These are phyloP conservation scores for Kitagawia praeruptora DNA, from an alignment of 129 eudicot genomes.

Conservation along the genomic window DNA sequence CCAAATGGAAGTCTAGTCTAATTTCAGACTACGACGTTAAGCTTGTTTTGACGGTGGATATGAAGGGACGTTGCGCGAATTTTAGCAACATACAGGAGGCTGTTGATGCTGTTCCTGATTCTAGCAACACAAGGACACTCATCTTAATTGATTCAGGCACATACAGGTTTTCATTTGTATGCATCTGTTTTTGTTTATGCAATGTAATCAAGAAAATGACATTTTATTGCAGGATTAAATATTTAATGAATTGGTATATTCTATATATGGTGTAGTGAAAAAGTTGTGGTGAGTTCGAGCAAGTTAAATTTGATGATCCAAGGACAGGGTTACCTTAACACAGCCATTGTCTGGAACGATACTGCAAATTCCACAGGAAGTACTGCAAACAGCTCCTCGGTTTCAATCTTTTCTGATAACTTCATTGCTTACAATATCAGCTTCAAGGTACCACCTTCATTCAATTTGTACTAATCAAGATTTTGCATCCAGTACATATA, in stretches of 20 bases:
- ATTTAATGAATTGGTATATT: neutral
- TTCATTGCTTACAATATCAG: conserved; percentile 82
- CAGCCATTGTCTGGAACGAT: conserved; percentile 75
- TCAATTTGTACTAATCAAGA: neutral
- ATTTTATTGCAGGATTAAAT: neutral
- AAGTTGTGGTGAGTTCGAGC: conserved; percentile 39
- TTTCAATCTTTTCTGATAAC: conserved; percentile 48
- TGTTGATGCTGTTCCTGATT: conserved; percentile 68
- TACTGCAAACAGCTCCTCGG: conserved; percentile 49
- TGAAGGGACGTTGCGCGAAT: conserved; percentile 57
- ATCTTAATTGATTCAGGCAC: conserved; percentile 66
- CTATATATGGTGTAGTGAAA: conserved; percentile 48
- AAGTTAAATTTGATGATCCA: conserved; percentile 65
- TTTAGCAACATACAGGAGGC: conserved; percentile 79
- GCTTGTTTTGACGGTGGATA: conserved; percentile 52
- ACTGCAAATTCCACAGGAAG: conserved; percentile 88
- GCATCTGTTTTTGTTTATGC: neutral
- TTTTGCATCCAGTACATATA: neutral
- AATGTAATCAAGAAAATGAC: neutral
- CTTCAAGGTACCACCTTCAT: conserved; percentile 45
- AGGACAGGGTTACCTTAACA: conserved; percentile 77
- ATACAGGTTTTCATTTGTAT: conserved; percentile 41
- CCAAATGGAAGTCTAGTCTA: conserved; percentile 52
- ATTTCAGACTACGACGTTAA: conserved; percentile 33
- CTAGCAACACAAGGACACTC: conserved; percentile 44